phyloP scores from a whole-genome alignment of 1,139 yeast species.

The Hyphopichia khmerensis region DNA sequence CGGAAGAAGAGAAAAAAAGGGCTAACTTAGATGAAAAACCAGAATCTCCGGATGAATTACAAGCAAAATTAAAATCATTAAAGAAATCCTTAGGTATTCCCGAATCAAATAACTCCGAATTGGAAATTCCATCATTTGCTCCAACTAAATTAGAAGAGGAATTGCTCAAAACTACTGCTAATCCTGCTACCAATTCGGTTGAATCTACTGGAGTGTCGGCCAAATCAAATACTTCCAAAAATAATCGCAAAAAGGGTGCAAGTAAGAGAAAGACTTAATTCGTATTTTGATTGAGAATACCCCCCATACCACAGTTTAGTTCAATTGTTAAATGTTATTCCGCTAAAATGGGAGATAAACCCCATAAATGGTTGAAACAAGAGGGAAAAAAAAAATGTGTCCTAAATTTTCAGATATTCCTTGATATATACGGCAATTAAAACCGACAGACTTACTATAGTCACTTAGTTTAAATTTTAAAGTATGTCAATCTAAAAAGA shows the following conservation, averaged over 20 bases:
- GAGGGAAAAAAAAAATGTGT: background rate
- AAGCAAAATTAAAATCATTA: conserved; percentile 30
- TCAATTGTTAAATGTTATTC: too few species aligned
- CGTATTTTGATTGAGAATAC: too few species aligned
- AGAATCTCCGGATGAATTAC: conserved; percentile 32
- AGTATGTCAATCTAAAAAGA: too few species aligned
- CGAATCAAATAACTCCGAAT: background rate
- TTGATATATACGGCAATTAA: too few species aligned
- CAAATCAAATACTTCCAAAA: background rate
- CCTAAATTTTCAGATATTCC: too few species aligned
- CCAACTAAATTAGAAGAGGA: background rate
- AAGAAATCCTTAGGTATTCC: conserved; percentile 16
- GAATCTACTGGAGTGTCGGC: background rate
- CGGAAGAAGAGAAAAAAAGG: conserved; percentile 16
- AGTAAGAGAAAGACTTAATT: background rate
- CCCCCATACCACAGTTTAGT: too few species aligned
- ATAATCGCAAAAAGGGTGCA: background rate
- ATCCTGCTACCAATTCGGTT: background rate
- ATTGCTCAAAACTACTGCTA: background rate
- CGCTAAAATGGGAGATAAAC: background rate
- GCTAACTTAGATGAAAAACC: conserved; percentile 33
- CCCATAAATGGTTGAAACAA: background rate
- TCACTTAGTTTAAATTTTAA: too few species aligned
- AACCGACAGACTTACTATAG: too few species aligned
- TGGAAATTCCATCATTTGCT: background rate